A percentile compares a stretch with the other conserved stretches of the same genome.
These are phyloP conservation scores for Cyphellophora attinorum DNA, from an alignment of 2,329 filamentous ascomycete genomes.

Conservation along the genomic window DNA sequence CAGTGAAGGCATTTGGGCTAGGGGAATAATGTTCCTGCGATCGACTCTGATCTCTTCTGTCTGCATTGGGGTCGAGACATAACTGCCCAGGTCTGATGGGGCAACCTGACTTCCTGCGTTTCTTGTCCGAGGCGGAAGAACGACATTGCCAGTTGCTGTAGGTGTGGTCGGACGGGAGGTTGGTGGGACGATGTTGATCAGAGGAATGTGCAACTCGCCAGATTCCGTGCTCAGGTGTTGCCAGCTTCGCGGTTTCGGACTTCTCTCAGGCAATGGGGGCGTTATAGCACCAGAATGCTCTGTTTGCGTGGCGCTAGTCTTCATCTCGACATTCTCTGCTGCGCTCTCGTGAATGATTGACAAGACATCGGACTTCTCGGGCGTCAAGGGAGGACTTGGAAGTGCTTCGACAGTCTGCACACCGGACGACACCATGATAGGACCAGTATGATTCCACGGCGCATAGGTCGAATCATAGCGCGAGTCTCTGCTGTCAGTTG, in stretches of 20 bases:
- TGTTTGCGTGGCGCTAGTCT: conserved; percentile 16
- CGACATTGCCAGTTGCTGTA: conserved; percentile 48
- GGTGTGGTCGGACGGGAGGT: conserved; percentile 74
- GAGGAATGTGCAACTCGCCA: conserved; percentile 54
- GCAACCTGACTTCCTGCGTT: conserved; percentile 74
- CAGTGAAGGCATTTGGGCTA: conserved; percentile 69
- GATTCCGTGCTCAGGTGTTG: conserved; percentile 15
- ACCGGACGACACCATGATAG: conserved; percentile 31
- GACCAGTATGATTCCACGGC: conserved; percentile 15
- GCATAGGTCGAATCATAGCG: conserved; percentile 5
- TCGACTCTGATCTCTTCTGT: conserved; percentile 88
- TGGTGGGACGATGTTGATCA: conserved; percentile 86
- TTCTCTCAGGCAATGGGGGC: neutral
- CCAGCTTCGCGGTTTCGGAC: conserved; percentile 2
- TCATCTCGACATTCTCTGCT: conserved; percentile 12
- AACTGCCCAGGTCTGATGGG: conserved; percentile 36
- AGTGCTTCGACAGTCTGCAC: conserved; percentile 33
- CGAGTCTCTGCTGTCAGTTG: conserved; percentile 9
- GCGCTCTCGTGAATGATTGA: conserved; percentile 15
- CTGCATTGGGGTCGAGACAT: conserved; percentile 57
- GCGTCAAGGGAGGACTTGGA: conserved; percentile 26
- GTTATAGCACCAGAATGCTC: conserved; percentile 10
- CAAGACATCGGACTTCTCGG: conserved; percentile 19
- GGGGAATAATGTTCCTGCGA: conserved; percentile 63
- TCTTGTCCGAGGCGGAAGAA: conserved; percentile 73